A percentile compares a stretch with the other conserved stretches of the same genome.
These are phyloP conservation scores for Cicer chorassanicum DNA, from an alignment of 306 rosid species.

Conservation along the genomic window DNA sequence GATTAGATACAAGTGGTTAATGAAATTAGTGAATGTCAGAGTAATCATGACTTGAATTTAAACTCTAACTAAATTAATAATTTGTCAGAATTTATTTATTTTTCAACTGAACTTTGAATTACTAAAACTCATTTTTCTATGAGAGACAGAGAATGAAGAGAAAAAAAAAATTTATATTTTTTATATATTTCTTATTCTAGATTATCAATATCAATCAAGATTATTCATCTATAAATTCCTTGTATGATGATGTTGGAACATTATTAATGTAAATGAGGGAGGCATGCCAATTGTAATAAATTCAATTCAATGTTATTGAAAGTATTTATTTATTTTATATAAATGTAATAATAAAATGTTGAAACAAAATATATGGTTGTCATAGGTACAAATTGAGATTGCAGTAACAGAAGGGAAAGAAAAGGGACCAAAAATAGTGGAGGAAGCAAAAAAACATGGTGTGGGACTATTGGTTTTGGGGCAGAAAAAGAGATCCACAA, in stretches of 20 bases:
- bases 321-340: neutral
- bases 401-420: conserved; percentile 76
- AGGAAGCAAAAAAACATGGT: conserved; percentile 82
- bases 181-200: neutral
- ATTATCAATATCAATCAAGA: conserved; percentile 25
- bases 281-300: neutral
- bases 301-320: neutral
- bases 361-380: conserved; percentile 40
- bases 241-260: conserved; percentile 35
- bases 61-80: too few species aligned
- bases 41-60: too few species aligned
- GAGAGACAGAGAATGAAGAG: too few species aligned
- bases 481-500: conserved; percentile 82
- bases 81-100: too few species aligned
- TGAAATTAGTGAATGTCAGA: too few species aligned
- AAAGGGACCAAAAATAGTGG: conserved; percentile 82
- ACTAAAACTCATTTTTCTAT: too few species aligned
- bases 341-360: conserved; percentile 24
- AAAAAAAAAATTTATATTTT: too few species aligned
- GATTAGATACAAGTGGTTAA: neutral
- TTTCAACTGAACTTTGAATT: too few species aligned
- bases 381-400: conserved; percentile 80
- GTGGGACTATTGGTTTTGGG: conserved; percentile 79
- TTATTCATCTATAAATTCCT: neutral
- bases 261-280: conserved; percentile 2